Evolutionary conservation across 1,284 basidiomycete species (phyloP).

Genomic region (Cutaneotrichosporon sp.): DNA sequence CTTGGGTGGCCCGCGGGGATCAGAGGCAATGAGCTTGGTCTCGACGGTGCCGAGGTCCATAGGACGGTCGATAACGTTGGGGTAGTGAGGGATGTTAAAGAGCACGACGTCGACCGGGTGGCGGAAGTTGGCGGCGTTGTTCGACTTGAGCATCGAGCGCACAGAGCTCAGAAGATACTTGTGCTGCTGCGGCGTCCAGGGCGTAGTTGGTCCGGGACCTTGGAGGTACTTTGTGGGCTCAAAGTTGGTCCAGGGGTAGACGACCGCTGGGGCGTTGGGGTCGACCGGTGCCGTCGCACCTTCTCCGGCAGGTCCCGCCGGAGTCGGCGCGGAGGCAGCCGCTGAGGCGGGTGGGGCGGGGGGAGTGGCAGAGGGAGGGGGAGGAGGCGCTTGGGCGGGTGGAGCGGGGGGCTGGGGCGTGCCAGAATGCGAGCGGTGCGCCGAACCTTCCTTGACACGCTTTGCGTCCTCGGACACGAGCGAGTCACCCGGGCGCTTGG

Average conservation of each 20-base stretch:
- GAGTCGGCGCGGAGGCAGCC: constrained; percentile 11
- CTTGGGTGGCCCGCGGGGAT: constrained; percentile 59
- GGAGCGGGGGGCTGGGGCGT: not conserved
- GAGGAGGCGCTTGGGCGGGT: no score
- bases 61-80: constrained; percentile 79
- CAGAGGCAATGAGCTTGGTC: constrained; percentile 75
- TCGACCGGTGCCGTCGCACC: constrained; percentile 10
- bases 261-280: constrained; percentile 12
- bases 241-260: constrained; percentile 36
- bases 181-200: constrained; percentile 63
- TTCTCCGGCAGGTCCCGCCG: no score
- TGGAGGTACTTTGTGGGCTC: constrained; percentile 37
- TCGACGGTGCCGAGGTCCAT: constrained; percentile 98
- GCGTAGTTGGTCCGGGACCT: constrained; percentile 43
- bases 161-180: constrained; percentile 79
- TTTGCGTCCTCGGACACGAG: constrained; percentile 38
- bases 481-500: constrained; percentile 45
- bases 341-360: constrained; percentile 8
- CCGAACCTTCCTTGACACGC: constrained; percentile 36
- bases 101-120: constrained; percentile 88
- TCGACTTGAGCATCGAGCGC: constrained; percentile 77
- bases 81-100: constrained; percentile 89
- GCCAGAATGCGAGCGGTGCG: not conserved
- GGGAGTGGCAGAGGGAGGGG: not conserved
- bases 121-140: constrained; percentile 76